Conservation (phyloP, 768 basidiomycete genomes). For the Mycena sanguinolenta region DNA sequence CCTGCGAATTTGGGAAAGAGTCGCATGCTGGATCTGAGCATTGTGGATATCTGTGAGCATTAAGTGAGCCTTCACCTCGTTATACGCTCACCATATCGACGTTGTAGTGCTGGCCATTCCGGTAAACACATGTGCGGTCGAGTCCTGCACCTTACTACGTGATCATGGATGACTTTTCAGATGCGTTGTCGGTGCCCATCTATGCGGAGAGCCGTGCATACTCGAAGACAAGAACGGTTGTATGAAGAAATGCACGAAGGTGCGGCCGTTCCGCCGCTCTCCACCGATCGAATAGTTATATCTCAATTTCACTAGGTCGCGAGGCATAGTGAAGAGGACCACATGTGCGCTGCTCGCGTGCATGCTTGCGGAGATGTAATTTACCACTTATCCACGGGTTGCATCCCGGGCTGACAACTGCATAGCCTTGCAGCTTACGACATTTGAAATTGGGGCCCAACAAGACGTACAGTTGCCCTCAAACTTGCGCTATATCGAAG, state of each 20-base stretch:
- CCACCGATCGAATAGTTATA: too few species aligned
- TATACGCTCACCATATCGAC: background rate
- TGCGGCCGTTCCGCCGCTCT: too few species aligned
- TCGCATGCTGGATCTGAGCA: slow-evolving; percentile 44
- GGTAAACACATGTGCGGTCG: slow-evolving; percentile 73
- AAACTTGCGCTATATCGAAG: slow-evolving; percentile 59
- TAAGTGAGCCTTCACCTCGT: slow-evolving; percentile 51
- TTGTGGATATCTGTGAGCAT: slow-evolving; percentile 57
- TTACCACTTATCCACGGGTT: too few species aligned
- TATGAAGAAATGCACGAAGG: too few species aligned
- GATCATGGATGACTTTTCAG: slow-evolving; percentile 48
- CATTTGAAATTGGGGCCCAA: slow-evolving; percentile 24
- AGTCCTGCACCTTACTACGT: slow-evolving; percentile 33
- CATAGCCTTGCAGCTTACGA: slow-evolving; percentile 58
- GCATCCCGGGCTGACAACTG: too few species aligned
- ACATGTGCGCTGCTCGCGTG: slow-evolving; percentile 64
- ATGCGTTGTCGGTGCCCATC: slow-evolving; percentile 62
- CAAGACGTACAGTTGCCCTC: slow-evolving; percentile 54
- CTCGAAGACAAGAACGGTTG: slow-evolving; percentile 61
- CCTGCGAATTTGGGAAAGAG: slow-evolving; percentile 59
- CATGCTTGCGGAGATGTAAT: slow-evolving; percentile 71
- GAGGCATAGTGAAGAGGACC: slow-evolving; percentile 62
- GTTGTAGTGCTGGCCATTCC: slow-evolving; percentile 66
- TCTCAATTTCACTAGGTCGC: slow-evolving; percentile 50
- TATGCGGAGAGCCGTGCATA: slow-evolving; percentile 67